Evolutionary conservation across 2,329 filamentous ascomycete species (phyloP).

Genomic region (Graphilbum sp.): DNA sequence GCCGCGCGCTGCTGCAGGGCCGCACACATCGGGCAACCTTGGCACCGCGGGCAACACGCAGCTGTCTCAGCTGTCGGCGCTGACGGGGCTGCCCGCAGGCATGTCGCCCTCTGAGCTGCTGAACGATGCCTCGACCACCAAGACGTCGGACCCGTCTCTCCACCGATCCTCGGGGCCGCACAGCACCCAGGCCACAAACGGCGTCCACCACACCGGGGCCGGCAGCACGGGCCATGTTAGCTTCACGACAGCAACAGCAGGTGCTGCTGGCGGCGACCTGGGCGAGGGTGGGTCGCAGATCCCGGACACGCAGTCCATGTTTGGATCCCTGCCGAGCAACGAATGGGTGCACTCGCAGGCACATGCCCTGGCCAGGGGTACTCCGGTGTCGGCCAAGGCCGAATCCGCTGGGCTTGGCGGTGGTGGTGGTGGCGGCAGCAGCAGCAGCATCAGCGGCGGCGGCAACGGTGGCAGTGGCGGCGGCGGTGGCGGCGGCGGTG

Average conservation of each 20-base stretch:
- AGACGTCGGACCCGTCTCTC: slow-evolving; percentile 58
- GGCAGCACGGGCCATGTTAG: neutral
- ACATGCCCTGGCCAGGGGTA: slow-evolving; percentile 23
- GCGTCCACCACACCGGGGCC: slow-evolving; percentile 24
- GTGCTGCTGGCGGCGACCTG: slow-evolving; percentile 8
- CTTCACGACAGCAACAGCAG: neutral
- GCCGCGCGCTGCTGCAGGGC: too few species aligned
- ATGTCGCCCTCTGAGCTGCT: slow-evolving; percentile 41
- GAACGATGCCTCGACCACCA: slow-evolving; percentile 90
- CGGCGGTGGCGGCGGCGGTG: too few species aligned
- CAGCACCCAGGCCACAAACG: slow-evolving; percentile 60
- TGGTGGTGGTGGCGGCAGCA: too few species aligned
- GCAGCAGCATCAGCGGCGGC: too few species aligned
- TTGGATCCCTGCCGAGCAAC: slow-evolving; percentile 21
- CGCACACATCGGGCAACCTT: slow-evolving; percentile 17
- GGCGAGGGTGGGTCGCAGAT: slow-evolving; percentile 29
- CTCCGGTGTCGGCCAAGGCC: slow-evolving; percentile 1
- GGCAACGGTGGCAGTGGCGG: too few species aligned
- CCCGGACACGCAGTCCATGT: slow-evolving; percentile 35
- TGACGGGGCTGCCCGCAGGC: slow-evolving; percentile 40
- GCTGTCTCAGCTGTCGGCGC: slow-evolving; percentile 46
- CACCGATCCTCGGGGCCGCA: slow-evolving; percentile 39
- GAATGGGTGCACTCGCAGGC: slow-evolving; percentile 46
- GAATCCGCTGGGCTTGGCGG: slow-evolving; percentile 15
- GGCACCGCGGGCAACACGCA: slow-evolving; percentile 33